Percentiles rank a stretch among this genome's conserved stretches.
Conservation (phyloP, 2,329 filamentous ascomycete genomes). For the Penicillium sp. region DNA sequence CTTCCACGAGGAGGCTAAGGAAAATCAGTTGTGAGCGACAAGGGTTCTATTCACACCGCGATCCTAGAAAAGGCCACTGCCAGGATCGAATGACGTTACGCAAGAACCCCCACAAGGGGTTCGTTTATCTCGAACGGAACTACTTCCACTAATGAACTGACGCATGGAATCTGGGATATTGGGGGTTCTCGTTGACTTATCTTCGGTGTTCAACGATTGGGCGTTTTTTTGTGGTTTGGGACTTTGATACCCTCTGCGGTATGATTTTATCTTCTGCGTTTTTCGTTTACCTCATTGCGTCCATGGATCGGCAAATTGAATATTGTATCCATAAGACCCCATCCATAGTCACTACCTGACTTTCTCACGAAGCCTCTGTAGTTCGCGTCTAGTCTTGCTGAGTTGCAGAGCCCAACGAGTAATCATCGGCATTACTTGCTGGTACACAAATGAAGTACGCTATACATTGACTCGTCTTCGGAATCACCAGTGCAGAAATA, state of each 20-base stretch:
- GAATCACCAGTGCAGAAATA: too few species aligned
- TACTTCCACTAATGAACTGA: slow-evolving; percentile 23
- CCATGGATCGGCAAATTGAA: slow-evolving; percentile 10
- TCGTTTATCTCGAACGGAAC: slow-evolving; percentile 5
- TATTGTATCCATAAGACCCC: slow-evolving; percentile 8
- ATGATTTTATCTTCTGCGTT: slow-evolving; percentile 15
- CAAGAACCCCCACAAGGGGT: slow-evolving; percentile 5
- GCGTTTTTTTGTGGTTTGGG: slow-evolving; percentile 8
- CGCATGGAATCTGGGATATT: slow-evolving; percentile 14
- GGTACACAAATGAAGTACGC: slow-evolving; percentile 60
- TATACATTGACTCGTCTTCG: slow-evolving; percentile 50
- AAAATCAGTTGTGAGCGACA: slow-evolving; percentile 7
- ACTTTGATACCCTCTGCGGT: slow-evolving; percentile 24
- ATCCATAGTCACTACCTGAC: neutral
- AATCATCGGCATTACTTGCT: slow-evolving; percentile 53
- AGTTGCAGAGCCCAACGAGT: slow-evolving; percentile 8
- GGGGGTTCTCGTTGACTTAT: slow-evolving; percentile 13
- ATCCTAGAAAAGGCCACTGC: slow-evolving; percentile 3
- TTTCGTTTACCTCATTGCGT: too few species aligned
- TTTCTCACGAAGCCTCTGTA: neutral
- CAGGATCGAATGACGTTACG: slow-evolving; percentile 20
- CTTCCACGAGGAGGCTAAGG: slow-evolving; percentile 13
- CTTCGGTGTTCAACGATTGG: slow-evolving; percentile 12
- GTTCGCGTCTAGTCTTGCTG: neutral
- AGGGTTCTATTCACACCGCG: neutral